Evolutionary conservation across 164 flowering plant genomes (phyloP).

Genomic region (Sextonia rubra): DNA sequence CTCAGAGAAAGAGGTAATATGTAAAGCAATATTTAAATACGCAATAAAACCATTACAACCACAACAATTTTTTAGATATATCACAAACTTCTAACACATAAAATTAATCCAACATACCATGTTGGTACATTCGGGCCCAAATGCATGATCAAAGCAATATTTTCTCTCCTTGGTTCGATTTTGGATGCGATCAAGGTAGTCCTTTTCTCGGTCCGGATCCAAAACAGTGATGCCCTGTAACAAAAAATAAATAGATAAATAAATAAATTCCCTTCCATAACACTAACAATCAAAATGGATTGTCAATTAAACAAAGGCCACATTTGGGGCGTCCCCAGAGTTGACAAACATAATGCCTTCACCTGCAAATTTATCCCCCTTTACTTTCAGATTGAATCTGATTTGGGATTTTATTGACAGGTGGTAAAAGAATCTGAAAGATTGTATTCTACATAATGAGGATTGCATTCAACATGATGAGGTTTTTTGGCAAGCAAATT

Average conservation of each 20-base stretch:
- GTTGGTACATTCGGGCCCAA: slow-evolving; percentile 62
- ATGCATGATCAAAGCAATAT: slow-evolving; percentile 76
- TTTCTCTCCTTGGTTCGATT: slow-evolving; percentile 72
- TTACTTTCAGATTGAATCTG: no score
- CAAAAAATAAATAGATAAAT: neutral
- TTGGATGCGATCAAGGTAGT: slow-evolving; percentile 78
- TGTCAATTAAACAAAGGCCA: neutral
- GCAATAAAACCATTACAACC: neutral
- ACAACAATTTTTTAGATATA: neutral
- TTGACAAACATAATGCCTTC: no score
- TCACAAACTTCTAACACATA: neutral
- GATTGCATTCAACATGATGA: no score
- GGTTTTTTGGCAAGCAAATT: no score
- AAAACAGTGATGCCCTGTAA: slow-evolving; percentile 66
- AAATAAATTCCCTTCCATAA: neutral
- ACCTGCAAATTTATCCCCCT: no score
- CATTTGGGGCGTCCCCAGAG: no score
- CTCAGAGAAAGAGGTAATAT: no score
- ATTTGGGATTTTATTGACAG: no score
- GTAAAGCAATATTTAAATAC: no score
- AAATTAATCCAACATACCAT: slow-evolving; percentile 27
- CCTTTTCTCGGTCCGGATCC: slow-evolving; percentile 85
- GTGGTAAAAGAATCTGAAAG: no score
- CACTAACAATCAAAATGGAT: neutral
- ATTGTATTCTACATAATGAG: no score